Percentiles rank a stretch among this genome's conserved stretches.
Conservation (phyloP, 495 filamentous ascomycete genomes). For the Xylaria venustula region DNA sequence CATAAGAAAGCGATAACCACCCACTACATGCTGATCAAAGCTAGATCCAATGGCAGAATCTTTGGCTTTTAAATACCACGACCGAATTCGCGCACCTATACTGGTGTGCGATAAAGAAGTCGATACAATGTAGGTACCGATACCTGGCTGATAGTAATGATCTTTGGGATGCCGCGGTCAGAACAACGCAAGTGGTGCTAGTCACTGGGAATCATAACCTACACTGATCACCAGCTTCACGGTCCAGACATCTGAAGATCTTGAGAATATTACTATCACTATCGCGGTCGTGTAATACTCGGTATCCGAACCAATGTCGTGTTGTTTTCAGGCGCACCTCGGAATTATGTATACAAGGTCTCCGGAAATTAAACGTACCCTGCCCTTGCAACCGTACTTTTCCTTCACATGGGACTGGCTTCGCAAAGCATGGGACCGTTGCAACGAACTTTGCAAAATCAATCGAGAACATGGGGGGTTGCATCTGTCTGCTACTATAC, state of each 20-base stretch:
- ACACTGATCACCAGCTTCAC: conserved; percentile 52
- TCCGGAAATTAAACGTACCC: neutral
- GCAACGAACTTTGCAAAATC: neutral
- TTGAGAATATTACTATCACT: conserved; percentile 88
- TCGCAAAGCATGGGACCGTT: neutral
- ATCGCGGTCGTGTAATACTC: conserved; percentile 29
- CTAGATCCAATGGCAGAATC: conserved; percentile 82
- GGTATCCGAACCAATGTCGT: neutral
- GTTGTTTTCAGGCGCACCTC: neutral
- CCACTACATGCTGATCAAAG: conserved; percentile 81
- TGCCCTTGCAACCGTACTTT: neutral
- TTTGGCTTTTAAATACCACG: conserved; percentile 79
- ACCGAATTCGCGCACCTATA: conserved; percentile 61
- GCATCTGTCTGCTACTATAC: neutral
- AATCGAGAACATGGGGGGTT: neutral
- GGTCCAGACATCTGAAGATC: conserved; percentile 69
- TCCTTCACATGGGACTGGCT: neutral
- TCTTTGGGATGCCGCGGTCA: conserved; percentile 31
- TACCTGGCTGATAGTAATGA: conserved; percentile 78
- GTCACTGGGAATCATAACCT: conserved; percentile 15
- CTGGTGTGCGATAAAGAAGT: conserved; percentile 66
- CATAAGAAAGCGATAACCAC: conserved; percentile 87
- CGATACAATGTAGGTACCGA: conserved; percentile 79
- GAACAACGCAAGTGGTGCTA: neutral
- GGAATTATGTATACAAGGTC: neutral